A percentile compares a stretch with the other conserved stretches of the same genome.
phyloP scores from a whole-genome alignment of 768 basidiomycete species.

The Psilocybe cubensis region DNA sequence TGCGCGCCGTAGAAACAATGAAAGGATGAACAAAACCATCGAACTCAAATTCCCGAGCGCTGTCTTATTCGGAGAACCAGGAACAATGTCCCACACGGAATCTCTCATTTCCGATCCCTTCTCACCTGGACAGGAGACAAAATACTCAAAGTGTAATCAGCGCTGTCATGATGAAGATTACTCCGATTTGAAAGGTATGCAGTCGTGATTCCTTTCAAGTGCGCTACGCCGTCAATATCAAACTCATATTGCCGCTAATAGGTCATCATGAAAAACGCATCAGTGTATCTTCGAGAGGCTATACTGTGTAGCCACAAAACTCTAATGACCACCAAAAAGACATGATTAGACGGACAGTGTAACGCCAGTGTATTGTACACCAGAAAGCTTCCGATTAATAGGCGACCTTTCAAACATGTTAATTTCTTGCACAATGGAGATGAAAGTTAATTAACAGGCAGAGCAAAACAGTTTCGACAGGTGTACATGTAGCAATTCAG shows the following conservation, averaged over 20 bases:
- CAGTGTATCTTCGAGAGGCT: constrained; percentile 7
- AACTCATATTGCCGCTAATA: not conserved
- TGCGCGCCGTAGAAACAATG: constrained; percentile 21
- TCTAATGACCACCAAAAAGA: not conserved
- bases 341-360: not conserved
- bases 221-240: not conserved
- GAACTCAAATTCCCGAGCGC: constrained; percentile 22
- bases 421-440: too few species aligned
- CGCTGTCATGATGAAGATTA: not conserved
- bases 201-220: not conserved
- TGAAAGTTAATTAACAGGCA: too few species aligned
- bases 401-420: too few species aligned
- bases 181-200: not conserved
- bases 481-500: too few species aligned
- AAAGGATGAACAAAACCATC: constrained; percentile 23
- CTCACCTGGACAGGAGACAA: constrained; percentile 16
- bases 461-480: too few species aligned
- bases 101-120: constrained; percentile 16
- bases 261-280: constrained; percentile 5
- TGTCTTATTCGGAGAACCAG: constrained; percentile 20
- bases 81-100: constrained; percentile 12
- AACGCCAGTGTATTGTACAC: not conserved
- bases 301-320: constrained; percentile 14
- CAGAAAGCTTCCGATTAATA: too few species aligned
- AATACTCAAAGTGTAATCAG: constrained; percentile 12